Conservation (phyloP, 139 green algal genomes). For the Gonium pectorale region DNA sequence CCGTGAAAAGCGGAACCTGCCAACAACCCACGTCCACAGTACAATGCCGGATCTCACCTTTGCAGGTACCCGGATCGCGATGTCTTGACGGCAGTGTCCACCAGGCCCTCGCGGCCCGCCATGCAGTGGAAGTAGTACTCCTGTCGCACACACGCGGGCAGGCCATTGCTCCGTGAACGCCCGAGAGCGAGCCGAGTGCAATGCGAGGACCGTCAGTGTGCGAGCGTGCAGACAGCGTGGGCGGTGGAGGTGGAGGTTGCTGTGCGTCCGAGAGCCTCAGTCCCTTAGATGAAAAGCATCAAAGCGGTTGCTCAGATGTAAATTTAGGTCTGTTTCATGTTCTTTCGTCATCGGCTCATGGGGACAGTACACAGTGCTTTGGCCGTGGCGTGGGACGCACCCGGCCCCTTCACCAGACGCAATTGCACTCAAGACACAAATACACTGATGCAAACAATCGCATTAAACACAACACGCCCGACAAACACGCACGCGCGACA, state of each 20-base stretch:
- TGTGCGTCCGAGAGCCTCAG: background rate
- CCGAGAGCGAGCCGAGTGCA: no score
- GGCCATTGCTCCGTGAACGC: no score
- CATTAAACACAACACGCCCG: no score
- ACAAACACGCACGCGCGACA: background rate
- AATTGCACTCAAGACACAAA: background rate
- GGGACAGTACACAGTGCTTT: background rate
- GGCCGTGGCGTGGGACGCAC: background rate
- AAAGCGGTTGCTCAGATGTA: background rate
- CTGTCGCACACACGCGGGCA: slow-evolving; percentile 63
- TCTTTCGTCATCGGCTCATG: slow-evolving; percentile 6
- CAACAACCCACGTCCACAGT: background rate
- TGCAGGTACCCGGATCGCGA: slow-evolving; percentile 92
- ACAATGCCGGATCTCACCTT: slow-evolving; percentile 54
- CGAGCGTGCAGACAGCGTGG: no score
- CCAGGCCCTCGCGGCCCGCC: slow-evolving; percentile 96
- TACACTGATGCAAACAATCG: background rate
- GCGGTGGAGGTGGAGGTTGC: background rate
- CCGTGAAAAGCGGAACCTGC: no score
- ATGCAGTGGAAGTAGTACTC: slow-evolving; percentile 99
- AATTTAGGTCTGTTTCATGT: slow-evolving; percentile 3
- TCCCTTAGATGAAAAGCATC: slow-evolving; percentile 21
- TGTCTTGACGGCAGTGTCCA: slow-evolving; percentile 98
- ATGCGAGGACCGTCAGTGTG: no score
- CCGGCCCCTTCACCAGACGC: background rate